Evolutionary conservation across 2,329 filamentous ascomycete genomes (phyloP).

Genomic region (Curvularia hawaiiensis): DNA sequence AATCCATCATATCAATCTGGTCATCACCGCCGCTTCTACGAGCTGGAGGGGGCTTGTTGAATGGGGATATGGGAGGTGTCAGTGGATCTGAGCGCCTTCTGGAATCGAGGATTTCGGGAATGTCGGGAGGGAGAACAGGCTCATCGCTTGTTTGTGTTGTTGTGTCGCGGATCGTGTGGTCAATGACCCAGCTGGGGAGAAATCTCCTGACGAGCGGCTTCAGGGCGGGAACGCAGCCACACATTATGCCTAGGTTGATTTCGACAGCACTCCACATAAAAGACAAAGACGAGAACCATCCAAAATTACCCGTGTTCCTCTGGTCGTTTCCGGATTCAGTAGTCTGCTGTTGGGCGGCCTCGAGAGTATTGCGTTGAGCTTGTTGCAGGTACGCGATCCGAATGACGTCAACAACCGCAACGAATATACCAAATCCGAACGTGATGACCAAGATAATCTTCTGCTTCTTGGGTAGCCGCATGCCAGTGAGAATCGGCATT

Average conservation of each 20-base stretch:
- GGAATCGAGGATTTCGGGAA: constrained; percentile 32
- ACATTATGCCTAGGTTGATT: constrained; percentile 88
- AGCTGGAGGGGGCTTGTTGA: constrained; percentile 31
- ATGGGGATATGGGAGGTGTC: constrained; percentile 31
- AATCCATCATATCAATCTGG: constrained; percentile 57
- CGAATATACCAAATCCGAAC: constrained; percentile 85
- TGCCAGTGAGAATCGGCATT: constrained; percentile 77
- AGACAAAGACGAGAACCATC: constrained; percentile 77
- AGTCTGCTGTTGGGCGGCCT: constrained; percentile 43
- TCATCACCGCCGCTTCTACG: constrained; percentile 29
- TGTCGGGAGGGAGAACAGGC: constrained; percentile 31
- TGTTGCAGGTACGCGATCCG: constrained; percentile 88
- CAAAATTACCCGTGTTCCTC: constrained; percentile 57
- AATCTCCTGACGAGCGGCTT: constrained; percentile 79
- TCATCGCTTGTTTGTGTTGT: constrained; percentile 39
- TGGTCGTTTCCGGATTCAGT: constrained; percentile 34
- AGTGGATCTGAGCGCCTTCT: constrained; percentile 26
- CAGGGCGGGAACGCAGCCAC: constrained; percentile 88
- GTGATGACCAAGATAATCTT: constrained; percentile 87
- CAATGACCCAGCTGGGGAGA: constrained; percentile 61
- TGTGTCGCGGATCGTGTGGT: constrained; percentile 45
- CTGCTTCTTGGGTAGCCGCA: constrained; percentile 82
- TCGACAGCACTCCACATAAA: constrained; percentile 96
- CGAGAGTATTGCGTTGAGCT: constrained; percentile 60
- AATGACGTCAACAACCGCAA: constrained; percentile 85